Percentiles rank a stretch among this genome's conserved stretches.
Conservation (phyloP, 139 green algal genomes). For the Coelastrella sp. region DNA sequence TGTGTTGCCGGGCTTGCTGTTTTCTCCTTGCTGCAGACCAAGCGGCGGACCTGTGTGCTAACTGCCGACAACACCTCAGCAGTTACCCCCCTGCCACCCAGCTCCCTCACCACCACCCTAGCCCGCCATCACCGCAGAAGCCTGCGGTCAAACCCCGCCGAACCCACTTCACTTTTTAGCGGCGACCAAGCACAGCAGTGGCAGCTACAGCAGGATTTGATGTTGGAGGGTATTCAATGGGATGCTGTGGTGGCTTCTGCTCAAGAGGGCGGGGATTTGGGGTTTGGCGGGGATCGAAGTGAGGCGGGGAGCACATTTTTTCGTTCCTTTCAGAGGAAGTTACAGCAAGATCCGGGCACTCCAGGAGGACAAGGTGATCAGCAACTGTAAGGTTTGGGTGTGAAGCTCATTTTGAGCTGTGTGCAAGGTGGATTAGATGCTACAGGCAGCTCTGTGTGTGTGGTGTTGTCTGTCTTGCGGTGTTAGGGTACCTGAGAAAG, state of each 20-base stretch:
- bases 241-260: not conserved
- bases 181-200: not conserved
- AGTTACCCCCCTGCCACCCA: not conserved
- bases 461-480: too few relatives aligned
- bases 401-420: too few relatives aligned
- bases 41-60: not conserved
- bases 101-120: not conserved
- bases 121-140: constrained; percentile 5
- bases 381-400: not conserved
- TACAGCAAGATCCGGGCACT: not conserved
- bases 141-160: not conserved
- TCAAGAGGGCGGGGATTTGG: not conserved
- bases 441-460: too few relatives aligned
- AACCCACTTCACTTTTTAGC: too few relatives aligned
- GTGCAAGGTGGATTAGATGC: too few relatives aligned
- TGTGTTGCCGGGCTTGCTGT: too few relatives aligned
- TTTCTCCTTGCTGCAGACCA: not conserved
- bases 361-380: constrained; percentile 17
- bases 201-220: not conserved
- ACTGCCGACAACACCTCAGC: not conserved
- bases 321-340: constrained; percentile 7
- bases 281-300: not conserved
- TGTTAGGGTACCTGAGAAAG: too few relatives aligned
- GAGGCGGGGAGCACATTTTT: constrained; percentile 12
- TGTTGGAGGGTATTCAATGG: not conserved